phyloP scores from a whole-genome alignment of 371 early-diverging fungal genomes.

The Lichtheimia ramosa region DNA sequence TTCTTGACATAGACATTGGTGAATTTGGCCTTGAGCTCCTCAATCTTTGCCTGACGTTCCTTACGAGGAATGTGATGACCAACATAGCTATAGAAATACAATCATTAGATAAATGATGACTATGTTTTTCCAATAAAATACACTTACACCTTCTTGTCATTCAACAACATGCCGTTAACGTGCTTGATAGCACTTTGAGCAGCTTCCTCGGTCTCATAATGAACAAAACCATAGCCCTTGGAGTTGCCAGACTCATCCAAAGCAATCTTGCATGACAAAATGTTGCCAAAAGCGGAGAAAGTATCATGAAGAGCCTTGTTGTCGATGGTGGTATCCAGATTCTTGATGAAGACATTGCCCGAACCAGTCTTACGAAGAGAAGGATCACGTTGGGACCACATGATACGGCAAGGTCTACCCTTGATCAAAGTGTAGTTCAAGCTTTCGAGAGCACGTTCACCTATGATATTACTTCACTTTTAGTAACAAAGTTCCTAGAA shows the following conservation, averaged over 20 bases:
- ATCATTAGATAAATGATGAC: not conserved
- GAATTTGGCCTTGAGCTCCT: conserved; percentile 89
- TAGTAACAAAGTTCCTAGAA: not conserved
- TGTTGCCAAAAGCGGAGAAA: conserved; percentile 98
- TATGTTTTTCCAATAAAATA: not conserved
- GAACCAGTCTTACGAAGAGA: conserved; percentile 89
- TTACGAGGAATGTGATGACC: conserved; percentile 91
- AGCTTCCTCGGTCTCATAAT: conserved; percentile 95
- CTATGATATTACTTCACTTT: conserved; percentile 45
- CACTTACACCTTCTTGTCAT: conserved; percentile 88
- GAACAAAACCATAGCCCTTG: conserved; percentile 98
- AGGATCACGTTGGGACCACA: conserved; percentile 99
- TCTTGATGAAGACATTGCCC: conserved; percentile 99
- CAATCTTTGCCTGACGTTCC: conserved; percentile 93
- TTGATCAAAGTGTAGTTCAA: conserved; percentile 95
- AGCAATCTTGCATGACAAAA: conserved; percentile 98
- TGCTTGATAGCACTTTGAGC: conserved; percentile 97
- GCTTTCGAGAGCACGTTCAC: conserved; percentile 90
- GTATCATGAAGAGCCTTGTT: conserved; percentile 99
- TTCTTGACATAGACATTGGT: conserved; percentile 99
- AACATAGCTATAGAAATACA: conserved; percentile 54
- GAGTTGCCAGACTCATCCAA: conserved; percentile 82
- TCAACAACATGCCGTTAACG: conserved; percentile 98
- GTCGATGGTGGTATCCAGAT: conserved; percentile 95
- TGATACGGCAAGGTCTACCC: conserved; percentile 95